A percentile compares a stretch with the other conserved stretches of the same genome.
These are phyloP conservation scores for Xylariaceae sp. DNA, from an alignment of 2,329 filamentous ascomycete genomes.

Conservation along the genomic window DNA sequence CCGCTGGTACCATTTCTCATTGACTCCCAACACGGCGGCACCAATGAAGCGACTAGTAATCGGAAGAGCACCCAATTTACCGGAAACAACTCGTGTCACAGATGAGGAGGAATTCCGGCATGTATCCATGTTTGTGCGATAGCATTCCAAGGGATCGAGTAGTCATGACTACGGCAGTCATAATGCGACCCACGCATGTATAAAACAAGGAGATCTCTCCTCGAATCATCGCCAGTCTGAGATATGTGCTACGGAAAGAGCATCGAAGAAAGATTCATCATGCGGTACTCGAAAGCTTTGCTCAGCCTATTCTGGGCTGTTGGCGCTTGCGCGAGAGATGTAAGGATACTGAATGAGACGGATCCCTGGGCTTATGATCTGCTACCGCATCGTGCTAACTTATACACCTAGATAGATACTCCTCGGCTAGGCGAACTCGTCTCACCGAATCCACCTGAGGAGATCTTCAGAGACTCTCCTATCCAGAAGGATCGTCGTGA, in stretches of 20 bases:
- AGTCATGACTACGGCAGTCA: neutral
- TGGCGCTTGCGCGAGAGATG: conserved; percentile 1
- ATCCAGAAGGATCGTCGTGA: conserved; percentile 7
- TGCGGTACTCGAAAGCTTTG: conserved; percentile 2
- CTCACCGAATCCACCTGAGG: neutral
- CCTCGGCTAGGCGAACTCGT: neutral
- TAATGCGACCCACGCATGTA: neutral
- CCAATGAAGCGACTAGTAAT: neutral
- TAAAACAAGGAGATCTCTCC: conserved; percentile 2
- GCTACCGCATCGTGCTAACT: neutral
- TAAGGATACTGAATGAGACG: neutral
- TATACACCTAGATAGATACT: too few species aligned
- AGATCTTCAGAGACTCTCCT: neutral
- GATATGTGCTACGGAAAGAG: neutral
- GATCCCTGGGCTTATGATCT: too few species aligned
- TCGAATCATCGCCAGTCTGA: neutral
- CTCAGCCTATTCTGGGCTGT: conserved; percentile 5
- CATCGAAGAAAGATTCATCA: neutral
- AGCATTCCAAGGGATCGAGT: neutral
- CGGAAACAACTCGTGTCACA: neutral
- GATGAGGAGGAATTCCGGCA: neutral
- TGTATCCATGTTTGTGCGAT: neutral
- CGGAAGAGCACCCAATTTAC: neutral
- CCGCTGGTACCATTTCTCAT: neutral
- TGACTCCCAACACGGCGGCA: neutral